A percentile compares a stretch with the other conserved stretches of the same genome.
Conservation (phyloP, 768 basidiomycete genomes). For the Paxillus involutus region DNA sequence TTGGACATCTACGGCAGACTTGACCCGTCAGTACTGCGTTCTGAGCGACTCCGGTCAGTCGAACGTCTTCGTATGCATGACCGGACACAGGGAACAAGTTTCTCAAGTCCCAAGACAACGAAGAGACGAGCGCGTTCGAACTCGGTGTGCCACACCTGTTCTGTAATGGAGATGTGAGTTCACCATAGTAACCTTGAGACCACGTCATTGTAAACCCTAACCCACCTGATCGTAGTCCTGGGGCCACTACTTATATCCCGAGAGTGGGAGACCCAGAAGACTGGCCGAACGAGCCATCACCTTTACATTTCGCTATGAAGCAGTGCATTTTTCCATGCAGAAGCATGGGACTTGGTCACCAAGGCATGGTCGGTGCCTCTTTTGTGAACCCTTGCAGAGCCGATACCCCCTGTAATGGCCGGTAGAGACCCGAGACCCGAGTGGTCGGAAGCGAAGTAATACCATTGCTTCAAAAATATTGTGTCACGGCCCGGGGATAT, state of each 20-base stretch:
- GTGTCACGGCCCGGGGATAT: slow-evolving; percentile 3
- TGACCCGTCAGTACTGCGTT: too few species aligned
- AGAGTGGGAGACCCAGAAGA: background rate
- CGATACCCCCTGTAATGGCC: background rate
- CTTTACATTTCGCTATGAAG: background rate
- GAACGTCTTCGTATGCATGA: too few species aligned
- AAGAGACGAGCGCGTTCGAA: too few species aligned
- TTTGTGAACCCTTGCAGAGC: background rate
- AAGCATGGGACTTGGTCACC: slow-evolving; percentile 6
- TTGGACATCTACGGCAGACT: too few species aligned
- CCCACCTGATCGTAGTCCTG: background rate
- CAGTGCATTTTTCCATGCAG: background rate
- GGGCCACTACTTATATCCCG: slow-evolving; percentile 1
- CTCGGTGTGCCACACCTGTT: background rate
- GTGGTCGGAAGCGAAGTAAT: slow-evolving; percentile 3
- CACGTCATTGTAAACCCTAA: background rate
- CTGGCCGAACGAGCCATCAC: background rate
- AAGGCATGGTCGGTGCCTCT: background rate
- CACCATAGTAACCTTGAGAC: background rate
- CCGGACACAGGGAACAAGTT: too few species aligned
- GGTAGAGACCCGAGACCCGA: slow-evolving; percentile 6
- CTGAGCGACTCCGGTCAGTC: too few species aligned
- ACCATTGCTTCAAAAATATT: slow-evolving; percentile 5
- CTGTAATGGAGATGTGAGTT: slow-evolving; percentile 7
- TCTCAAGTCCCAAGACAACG: too few species aligned